Base-by-base conservation (phyloP, 768 basidiomycete genomes). In the Leucocoprinus birnbaumii region DNA sequence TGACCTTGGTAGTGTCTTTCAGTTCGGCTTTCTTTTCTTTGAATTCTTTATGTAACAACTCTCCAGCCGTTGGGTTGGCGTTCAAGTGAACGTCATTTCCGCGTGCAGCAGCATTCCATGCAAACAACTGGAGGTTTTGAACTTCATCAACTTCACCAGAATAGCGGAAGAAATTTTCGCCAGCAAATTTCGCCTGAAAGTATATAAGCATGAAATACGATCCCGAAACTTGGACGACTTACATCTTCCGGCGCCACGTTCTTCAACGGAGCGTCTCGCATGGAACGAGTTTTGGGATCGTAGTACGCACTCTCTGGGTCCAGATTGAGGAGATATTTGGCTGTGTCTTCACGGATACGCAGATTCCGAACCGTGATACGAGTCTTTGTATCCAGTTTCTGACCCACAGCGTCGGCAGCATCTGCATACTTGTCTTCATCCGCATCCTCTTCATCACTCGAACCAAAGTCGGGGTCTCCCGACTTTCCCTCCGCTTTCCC, bases 401-500 rank as follows among this genome's bases (percentile, higher is more conserved):
- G 97, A 14, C 97, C 97, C 3, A 98, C 95, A 38, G 94, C 94
- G 63, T 99, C 96, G 10, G 96, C 96, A 21, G 91, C 89, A 65
- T 99, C 97, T 11, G 97, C 97, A 63, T 98, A 98, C 73, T 98
- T 97, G 72, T 97, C 94, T 67, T 97, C 94, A 63, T 98, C 96
- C 44, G 86, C 91, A 63, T 94, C 93, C 59, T 98, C 95, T 60
- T 98, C 95, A 59, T 94, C 91, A 67, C 91, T 94, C 26, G 92
- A 94, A 11, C 97, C 96, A 71, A 98, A 98, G 68, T 98, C 97
- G 11, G 88, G 86, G 65, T 96, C 94, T 43, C 71, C 79, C 37
- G 79, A 79, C 66, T 88, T 85, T 25, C 73, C 84, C 61, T 89
- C 89, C 19, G 78, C 78, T 63, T 85, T 87, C 50, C 89, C 86